A percentile compares a stretch with the other conserved stretches of the same genome.
Conservation (phyloP, 345 rosid species). For the Schrenkiella parvula region DNA sequence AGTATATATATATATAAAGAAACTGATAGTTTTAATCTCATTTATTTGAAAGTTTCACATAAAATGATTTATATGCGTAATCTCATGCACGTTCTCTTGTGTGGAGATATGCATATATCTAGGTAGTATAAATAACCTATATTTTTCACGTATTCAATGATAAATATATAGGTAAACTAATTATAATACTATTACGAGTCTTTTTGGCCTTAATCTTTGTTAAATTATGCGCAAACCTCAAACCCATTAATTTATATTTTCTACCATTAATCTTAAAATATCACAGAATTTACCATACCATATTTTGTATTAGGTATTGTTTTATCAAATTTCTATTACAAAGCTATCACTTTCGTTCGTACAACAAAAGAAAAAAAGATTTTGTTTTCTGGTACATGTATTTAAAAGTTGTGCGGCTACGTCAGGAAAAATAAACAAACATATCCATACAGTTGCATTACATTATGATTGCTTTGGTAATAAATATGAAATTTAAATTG, state of each 20-base stretch:
- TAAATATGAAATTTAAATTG: not conserved
- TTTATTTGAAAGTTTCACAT: constrained; percentile 1
- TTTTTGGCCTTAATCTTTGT: not conserved
- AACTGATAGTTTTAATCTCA: not conserved
- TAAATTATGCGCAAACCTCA: not conserved
- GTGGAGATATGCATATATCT: not conserved
- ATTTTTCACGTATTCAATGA: not conserved
- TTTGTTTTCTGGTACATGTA: constrained; percentile 15
- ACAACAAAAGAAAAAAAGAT: not conserved
- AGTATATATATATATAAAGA: not conserved
- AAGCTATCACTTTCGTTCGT: constrained; percentile 14
- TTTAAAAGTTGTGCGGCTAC: constrained; percentile 2
- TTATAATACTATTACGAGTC: not conserved
- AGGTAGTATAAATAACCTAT: not conserved
- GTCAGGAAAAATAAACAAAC: not conserved
- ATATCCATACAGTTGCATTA: not conserved
- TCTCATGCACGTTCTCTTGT: constrained; percentile 30
- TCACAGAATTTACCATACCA: too few relatives aligned
- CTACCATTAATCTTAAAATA: not conserved
- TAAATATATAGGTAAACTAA: not conserved
- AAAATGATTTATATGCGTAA: not conserved
- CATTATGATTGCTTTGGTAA: not conserved
- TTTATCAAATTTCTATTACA: not conserved
- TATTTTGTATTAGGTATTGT: not conserved
- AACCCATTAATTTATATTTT: not conserved